Conservation (phyloP, 495 filamentous ascomycete genomes). For the Lepraria neglecta region DNA sequence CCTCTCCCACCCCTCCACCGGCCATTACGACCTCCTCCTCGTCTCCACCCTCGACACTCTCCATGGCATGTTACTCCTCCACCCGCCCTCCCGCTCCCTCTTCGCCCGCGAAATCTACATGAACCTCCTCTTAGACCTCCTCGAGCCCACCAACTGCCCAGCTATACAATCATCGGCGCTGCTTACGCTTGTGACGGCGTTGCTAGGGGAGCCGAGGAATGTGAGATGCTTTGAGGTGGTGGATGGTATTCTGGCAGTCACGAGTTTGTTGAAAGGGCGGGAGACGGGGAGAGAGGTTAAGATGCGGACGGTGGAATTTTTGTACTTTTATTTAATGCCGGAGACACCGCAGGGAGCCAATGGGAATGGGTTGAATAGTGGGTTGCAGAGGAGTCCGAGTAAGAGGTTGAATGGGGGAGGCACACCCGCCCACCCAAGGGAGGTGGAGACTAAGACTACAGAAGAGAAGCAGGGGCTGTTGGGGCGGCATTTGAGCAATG, state of each 20-base stretch:
- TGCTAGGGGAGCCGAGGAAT: constrained; percentile 76
- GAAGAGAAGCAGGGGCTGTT: constrained; percentile 84
- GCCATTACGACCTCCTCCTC: constrained; percentile 73
- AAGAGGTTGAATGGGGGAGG: constrained; percentile 45
- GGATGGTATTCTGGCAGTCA: constrained; percentile 91
- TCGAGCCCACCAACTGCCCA: constrained; percentile 86
- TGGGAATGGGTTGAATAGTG: constrained; percentile 21
- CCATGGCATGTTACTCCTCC: constrained; percentile 82
- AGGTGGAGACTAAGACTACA: constrained; percentile 57
- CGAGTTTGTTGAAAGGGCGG: constrained; percentile 81
- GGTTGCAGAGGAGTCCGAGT: constrained; percentile 61
- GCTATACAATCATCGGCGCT: constrained; percentile 85
- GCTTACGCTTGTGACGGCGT: constrained; percentile 79
- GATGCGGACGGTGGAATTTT: constrained; percentile 85
- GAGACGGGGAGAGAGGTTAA: constrained; percentile 81
- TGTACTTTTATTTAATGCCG: constrained; percentile 98
- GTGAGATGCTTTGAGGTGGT: constrained; percentile 85
- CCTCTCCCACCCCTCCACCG: constrained; percentile 36
- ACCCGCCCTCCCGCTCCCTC: constrained; percentile 82
- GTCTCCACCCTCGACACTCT: constrained; percentile 82
- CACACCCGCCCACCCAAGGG: constrained; percentile 28
- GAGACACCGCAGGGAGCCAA: constrained; percentile 55
- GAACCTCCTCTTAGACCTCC: constrained; percentile 91
- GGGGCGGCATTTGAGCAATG: constrained; percentile 75
- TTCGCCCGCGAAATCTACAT: constrained; percentile 90